phyloP scores from a whole-genome alignment of 2,329 filamentous ascomycete species.

The Penicillium sp. region DNA sequence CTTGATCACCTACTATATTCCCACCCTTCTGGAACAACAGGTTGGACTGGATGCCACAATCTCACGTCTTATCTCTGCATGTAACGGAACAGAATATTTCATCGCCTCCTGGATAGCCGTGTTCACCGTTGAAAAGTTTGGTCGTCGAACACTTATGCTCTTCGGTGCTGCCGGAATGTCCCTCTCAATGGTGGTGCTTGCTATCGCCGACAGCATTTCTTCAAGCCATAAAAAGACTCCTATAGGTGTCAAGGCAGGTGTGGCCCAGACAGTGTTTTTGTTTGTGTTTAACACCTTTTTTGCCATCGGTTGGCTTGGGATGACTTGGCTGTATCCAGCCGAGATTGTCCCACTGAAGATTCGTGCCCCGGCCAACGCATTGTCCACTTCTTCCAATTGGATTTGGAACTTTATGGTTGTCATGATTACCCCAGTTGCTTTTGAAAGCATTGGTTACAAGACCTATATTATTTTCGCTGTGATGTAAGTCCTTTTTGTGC shows the following conservation, averaged over 20 bases:
- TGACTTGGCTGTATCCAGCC: constrained; percentile 55
- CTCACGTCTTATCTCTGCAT: not conserved
- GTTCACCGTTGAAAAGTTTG: constrained; percentile 39
- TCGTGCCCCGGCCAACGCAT: constrained; percentile 61
- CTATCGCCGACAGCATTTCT: constrained; percentile 26
- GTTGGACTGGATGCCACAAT: not conserved
- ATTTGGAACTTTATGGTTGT: constrained; percentile 60
- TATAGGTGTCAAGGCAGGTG: constrained; percentile 19
- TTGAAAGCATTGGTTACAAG: constrained; percentile 54
- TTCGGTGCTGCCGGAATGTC: constrained; percentile 63
- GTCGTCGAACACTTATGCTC: constrained; percentile 59
- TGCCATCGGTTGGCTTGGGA: constrained; percentile 62
- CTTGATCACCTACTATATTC: not conserved
- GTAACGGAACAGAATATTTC: not conserved
- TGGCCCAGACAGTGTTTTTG: constrained; percentile 40
- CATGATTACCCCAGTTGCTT: constrained; percentile 62
- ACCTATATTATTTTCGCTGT: constrained; percentile 59
- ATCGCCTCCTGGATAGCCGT: constrained; percentile 21
- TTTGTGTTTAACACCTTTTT: constrained; percentile 69
- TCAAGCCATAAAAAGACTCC: constrained; percentile 1
- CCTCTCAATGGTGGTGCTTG: constrained; percentile 55
- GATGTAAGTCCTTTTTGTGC: constrained; percentile 38
- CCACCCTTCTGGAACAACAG: not conserved
- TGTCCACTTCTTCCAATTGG: constrained; percentile 62
- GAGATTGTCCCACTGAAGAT: constrained; percentile 56